Percentiles rank a stretch among this genome's conserved stretches.
These are phyloP conservation scores for Fusarium sp. DNA, from an alignment of 2,329 filamentous ascomycete genomes.

Conservation along the genomic window DNA sequence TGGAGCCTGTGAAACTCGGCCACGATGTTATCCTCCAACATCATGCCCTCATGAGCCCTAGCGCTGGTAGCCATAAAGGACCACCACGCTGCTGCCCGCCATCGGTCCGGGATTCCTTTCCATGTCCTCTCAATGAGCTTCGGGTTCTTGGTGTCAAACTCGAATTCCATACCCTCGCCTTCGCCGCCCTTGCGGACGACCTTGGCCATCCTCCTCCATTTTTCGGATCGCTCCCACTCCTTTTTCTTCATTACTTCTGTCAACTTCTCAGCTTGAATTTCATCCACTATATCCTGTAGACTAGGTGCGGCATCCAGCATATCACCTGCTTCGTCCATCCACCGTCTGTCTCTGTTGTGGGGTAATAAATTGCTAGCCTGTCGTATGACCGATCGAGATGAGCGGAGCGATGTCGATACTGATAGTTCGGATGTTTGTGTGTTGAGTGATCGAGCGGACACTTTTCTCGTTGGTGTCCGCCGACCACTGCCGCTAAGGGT, in stretches of 20 bases:
- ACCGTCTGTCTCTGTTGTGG: conserved; percentile 71
- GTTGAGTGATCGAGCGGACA: conserved; percentile 70
- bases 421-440: conserved; percentile 69
- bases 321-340: conserved; percentile 75
- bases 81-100: conserved; percentile 94
- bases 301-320: conserved; percentile 73
- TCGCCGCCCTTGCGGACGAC: conserved; percentile 64
- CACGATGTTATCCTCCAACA: conserved; percentile 79
- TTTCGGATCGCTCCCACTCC: conserved; percentile 73
- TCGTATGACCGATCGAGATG: conserved; percentile 67
- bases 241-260: conserved; percentile 71
- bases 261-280: conserved; percentile 65
- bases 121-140: conserved; percentile 92
- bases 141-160: conserved; percentile 84
- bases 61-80: conserved; percentile 88
- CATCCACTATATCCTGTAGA: conserved; percentile 68
- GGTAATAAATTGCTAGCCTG: conserved; percentile 71
- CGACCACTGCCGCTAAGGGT: conserved; percentile 54
- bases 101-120: conserved; percentile 98
- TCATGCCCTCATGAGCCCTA: conserved; percentile 69
- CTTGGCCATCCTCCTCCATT: conserved; percentile 77
- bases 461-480: conserved; percentile 65
- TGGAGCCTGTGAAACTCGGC: conserved; percentile 80
- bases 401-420: conserved; percentile 62
- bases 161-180: conserved; percentile 70